Base-by-base conservation (phyloP, 805 yeast species). In the Ogataea chonburiensis region DNA sequence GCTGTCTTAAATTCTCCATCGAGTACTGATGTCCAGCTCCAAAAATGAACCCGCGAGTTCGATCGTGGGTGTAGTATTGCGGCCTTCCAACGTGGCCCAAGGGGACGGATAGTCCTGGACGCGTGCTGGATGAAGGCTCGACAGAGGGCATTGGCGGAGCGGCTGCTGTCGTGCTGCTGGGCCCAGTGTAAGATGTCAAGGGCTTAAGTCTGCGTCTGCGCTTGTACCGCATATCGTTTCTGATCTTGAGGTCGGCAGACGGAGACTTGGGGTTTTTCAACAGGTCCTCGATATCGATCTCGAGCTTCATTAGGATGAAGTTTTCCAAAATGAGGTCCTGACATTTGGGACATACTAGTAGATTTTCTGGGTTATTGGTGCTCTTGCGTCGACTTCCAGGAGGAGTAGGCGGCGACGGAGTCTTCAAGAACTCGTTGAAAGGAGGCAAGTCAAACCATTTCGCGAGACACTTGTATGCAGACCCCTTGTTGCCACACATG, bases 381-480 rank as follows among this genome's bases (percentile, higher is more conserved):
- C 44, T 45, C 25, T 40, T 55, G 10, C 45, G 32, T 19, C 46
- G 42, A 5, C 49, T 51, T 13, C 52, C 54, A 8, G 63, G 63
- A 7, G 64, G 64, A 1, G 64, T 58, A 7, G 63, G 63, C 7
- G 63, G 64, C 2, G 60, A 49, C 3, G 63, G 63, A 0, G 60
- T 54, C 32, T 49, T 52, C 17, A 49, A 46, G 30, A 52, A 56
- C 30, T 60, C 59, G 38, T 58, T 59, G 38, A 62, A 58, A 4
- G 67, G 67, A 0, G 66, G 65, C 12, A 62, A 43, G 11, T 53
- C 60, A 47, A 58, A 61, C 67, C 67, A 62, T 38, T 55, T 60
- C 3, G 60, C 47, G 15, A 62, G 40, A 8, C 55, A 39, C 37
- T 58, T 59, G 36, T 42, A 53, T 5, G 47, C 34, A 6, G 50